A percentile compares a stretch with the other conserved stretches of the same genome.
Evolutionary conservation across 2,329 filamentous ascomycete genomes (phyloP).

Genomic region (Nothophaeocryptopus gaeumannii): DNA sequence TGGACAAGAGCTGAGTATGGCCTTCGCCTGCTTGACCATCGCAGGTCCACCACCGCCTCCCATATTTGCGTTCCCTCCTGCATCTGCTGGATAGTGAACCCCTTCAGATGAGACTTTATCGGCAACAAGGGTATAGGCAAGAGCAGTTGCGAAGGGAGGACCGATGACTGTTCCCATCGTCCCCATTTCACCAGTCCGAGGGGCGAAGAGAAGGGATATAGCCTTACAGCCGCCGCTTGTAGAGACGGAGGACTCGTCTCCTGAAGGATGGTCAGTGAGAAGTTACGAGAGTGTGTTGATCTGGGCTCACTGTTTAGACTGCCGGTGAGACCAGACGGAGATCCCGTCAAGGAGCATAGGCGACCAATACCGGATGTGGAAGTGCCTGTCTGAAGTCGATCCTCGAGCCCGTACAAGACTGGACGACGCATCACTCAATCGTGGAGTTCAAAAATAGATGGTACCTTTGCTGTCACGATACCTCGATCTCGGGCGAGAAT

Average conservation of each 20-base stretch:
- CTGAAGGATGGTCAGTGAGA: not conserved
- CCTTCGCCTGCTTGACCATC: conserved; percentile 15
- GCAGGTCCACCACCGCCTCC: conserved; percentile 25
- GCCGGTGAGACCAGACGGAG: not conserved
- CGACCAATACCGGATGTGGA: not conserved
- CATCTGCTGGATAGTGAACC: conserved; percentile 30
- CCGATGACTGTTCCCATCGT: conserved; percentile 47
- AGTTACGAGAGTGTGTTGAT: too few relatives aligned
- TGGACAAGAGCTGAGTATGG: conserved; percentile 19
- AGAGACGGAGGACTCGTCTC: not conserved
- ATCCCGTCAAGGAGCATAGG: not conserved
- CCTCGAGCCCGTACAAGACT: conserved; percentile 72
- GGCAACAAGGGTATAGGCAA: conserved; percentile 18
- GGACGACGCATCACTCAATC: conserved; percentile 80
- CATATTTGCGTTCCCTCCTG: conserved; percentile 21
- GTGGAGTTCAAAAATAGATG: conserved; percentile 69
- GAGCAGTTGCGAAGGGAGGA: conserved; percentile 21
- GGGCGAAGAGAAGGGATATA: conserved; percentile 57
- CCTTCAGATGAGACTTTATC: conserved; percentile 25
- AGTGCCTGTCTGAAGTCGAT: conserved; percentile 40
- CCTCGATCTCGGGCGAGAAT: conserved; percentile 63
- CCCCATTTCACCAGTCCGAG: conserved; percentile 54
- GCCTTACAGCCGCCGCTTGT: conserved; percentile 15
- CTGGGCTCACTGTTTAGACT: not conserved
- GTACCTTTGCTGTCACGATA: conserved; percentile 77